phyloP scores from a whole-genome alignment of 768 basidiomycete species.

The Erythrobasidium yunnanense region DNA sequence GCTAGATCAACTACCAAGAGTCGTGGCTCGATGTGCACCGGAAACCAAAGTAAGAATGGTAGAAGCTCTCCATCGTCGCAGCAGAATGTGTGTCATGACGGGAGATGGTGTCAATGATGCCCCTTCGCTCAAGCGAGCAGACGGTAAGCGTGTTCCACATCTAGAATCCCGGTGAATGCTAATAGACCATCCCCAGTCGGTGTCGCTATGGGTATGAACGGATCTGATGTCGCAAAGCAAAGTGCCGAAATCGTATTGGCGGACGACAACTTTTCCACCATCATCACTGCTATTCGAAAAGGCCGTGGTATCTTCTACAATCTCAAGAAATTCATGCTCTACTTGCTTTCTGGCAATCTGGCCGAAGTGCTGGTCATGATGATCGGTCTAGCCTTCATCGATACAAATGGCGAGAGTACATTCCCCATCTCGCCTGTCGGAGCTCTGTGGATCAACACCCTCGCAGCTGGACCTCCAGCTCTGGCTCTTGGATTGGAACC shows the following conservation, averaged over 20 bases:
- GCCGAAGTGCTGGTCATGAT: constrained; percentile 42
- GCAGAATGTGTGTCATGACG: constrained; percentile 54
- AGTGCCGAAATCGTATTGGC: constrained; percentile 41
- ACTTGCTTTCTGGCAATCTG: constrained; percentile 30
- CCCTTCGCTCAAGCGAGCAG: constrained; percentile 52
- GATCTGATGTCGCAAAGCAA: constrained; percentile 33
- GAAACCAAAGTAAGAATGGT: constrained; percentile 51
- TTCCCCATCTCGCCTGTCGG: constrained; percentile 47
- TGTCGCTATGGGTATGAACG: constrained; percentile 38
- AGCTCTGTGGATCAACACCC: constrained; percentile 46
- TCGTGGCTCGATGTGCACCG: constrained; percentile 41
- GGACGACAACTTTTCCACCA: constrained; percentile 42
- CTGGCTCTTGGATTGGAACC: constrained; percentile 42
- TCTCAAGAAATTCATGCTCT: constrained; percentile 29
- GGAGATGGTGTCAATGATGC: constrained; percentile 60
- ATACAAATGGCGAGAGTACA: constrained; percentile 47
- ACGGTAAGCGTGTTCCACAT: constrained; percentile 55
- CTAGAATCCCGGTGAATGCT: constrained; percentile 38
- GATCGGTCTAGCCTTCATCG: constrained; percentile 53
- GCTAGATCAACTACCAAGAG: constrained; percentile 46
- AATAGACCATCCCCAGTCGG: constrained; percentile 39
- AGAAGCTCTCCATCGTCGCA: constrained; percentile 49
- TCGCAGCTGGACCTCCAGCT: constrained; percentile 44
- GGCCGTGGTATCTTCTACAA: constrained; percentile 31
- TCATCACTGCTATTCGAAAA: constrained; percentile 39